Evolutionary conservation across 306 rosid genomes (phyloP).

Genomic region (Gynostemma pentaphyllum): DNA sequence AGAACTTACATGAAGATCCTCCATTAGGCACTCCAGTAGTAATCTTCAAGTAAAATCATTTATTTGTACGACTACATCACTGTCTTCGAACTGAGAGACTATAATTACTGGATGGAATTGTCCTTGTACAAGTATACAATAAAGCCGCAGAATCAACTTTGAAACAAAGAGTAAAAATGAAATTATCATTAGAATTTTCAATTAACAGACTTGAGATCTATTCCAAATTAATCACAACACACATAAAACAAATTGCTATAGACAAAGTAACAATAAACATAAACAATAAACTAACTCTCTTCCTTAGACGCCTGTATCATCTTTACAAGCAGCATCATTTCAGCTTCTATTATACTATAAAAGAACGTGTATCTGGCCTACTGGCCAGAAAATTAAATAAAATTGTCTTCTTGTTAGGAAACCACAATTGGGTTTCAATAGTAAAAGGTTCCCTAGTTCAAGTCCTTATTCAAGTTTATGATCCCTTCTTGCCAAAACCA

Average conservation of each 20-base stretch:
- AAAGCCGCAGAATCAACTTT: neutral
- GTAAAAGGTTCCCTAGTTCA: conserved; percentile 21
- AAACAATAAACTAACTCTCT: conserved; percentile 23
- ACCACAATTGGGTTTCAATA: conserved; percentile 18
- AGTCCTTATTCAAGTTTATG: conserved; percentile 23
- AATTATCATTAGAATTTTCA: neutral
- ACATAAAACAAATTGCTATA: conserved; percentile 19
- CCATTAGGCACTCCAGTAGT: neutral
- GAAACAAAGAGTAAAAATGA: neutral
- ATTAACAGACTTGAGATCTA: conserved; percentile 12
- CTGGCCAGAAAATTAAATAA: conserved; percentile 9
- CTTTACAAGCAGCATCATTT: conserved; percentile 27
- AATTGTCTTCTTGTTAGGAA: conserved; percentile 11
- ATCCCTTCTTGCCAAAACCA: conserved; percentile 35
- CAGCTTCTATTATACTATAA: conserved; percentile 19
- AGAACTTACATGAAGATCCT: conserved; percentile 5
- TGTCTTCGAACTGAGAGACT: neutral
- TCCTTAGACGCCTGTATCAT: conserved; percentile 24
- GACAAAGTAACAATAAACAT: conserved; percentile 21
- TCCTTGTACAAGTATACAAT: conserved; percentile 3
- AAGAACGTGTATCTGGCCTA: conserved; percentile 15
- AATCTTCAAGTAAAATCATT: neutral
- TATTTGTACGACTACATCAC: neutral
- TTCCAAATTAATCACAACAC: conserved; percentile 17
- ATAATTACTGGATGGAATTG: neutral